These are phyloP conservation scores for Alternaria tenuissima DNA, from an alignment of 2,329 filamentous ascomycete genomes.

Conservation along the genomic window DNA sequence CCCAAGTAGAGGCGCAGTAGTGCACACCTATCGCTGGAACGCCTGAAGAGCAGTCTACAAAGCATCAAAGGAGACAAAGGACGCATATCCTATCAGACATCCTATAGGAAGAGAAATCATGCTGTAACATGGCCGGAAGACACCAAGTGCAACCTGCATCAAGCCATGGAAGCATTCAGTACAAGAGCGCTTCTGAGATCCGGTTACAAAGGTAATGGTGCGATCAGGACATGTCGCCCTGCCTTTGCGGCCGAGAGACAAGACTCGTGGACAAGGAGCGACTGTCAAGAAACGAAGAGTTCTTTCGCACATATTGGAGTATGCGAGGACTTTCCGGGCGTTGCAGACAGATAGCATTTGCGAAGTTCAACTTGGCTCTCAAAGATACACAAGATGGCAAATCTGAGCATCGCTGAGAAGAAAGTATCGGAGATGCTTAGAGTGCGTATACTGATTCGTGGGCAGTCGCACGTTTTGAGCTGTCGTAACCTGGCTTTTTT, in stretches of 20 bases:
- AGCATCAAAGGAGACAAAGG: neutral
- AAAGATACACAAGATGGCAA: neutral
- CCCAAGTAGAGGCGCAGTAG: neutral
- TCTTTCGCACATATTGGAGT: neutral
- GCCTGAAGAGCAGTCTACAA: neutral
- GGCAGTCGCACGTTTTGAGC: neutral
- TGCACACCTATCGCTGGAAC: neutral
- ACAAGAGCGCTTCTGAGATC: neutral
- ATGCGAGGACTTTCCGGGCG: neutral
- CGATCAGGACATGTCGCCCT: neutral
- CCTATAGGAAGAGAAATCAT: neutral
- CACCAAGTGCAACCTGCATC: neutral
- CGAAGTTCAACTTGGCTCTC: neutral
- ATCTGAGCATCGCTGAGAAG: neutral
- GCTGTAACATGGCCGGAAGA: neutral
- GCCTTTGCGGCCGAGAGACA: neutral
- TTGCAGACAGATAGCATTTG: neutral
- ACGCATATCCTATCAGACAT: neutral
- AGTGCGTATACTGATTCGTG: neutral
- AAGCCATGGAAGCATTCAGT: too few relatives aligned
- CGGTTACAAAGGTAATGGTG: neutral
- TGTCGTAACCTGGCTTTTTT: neutral
- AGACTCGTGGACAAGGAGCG: neutral
- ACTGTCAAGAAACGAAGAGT: neutral
- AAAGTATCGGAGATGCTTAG: neutral